Evolutionary conservation across 257 asterid genomes (phyloP).

Genomic region (Penstemon davidsonii): DNA sequence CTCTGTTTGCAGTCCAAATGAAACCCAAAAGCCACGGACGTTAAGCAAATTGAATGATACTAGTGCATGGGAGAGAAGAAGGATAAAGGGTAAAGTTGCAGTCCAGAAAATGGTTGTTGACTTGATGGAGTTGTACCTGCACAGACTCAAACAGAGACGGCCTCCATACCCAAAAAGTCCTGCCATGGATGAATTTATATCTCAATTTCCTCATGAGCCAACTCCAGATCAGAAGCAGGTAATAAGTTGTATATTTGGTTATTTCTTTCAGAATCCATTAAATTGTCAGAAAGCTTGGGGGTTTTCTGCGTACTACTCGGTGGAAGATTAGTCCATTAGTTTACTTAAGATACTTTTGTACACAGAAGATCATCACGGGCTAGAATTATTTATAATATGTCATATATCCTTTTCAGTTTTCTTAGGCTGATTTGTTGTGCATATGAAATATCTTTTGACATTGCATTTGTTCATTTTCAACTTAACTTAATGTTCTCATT

Average conservation of each 20-base stretch:
- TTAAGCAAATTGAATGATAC: constrained; percentile 88
- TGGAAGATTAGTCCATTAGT: constrained; percentile 18
- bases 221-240: constrained; percentile 95
- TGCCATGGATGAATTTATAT: constrained; percentile 65
- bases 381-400: background rate
- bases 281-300: constrained; percentile 22
- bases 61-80: constrained; percentile 90
- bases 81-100: constrained; percentile 95
- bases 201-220: constrained; percentile 81
- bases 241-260: constrained; percentile 7
- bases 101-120: constrained; percentile 98
- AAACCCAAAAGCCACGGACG: constrained; percentile 69
- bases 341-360: constrained; percentile 17
- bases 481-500: constrained; percentile 20
- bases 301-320: constrained; percentile 3
- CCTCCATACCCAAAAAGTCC: constrained; percentile 73
- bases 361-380: background rate
- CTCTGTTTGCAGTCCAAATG: constrained; percentile 69
- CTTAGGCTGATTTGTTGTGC: constrained; percentile 14
- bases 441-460: constrained; percentile 7
- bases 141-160: constrained; percentile 88
- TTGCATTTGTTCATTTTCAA: constrained; percentile 17
- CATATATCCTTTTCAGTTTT: constrained; percentile 24
- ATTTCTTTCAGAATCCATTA: constrained; percentile 19
- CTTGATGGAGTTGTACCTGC: constrained; percentile 92